A percentile compares a stretch with the other conserved stretches of the same genome.
Conservation (phyloP, 2,329 filamentous ascomycete genomes). For the Fusarium sublunatum region DNA sequence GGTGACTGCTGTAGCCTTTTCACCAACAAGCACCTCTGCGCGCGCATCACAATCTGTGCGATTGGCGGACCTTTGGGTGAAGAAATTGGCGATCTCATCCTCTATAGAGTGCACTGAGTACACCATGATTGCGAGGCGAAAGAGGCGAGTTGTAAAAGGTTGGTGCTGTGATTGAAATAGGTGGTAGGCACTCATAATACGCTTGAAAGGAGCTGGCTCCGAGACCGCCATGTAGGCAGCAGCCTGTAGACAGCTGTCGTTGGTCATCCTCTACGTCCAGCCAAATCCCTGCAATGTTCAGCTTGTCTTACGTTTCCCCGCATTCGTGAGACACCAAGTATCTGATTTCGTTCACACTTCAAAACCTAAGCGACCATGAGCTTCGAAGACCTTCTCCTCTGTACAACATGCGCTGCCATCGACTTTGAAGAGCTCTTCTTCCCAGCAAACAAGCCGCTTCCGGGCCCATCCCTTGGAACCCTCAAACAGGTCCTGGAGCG, state of each 20-base stretch:
- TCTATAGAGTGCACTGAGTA: too few relatives aligned
- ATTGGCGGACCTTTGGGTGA: conserved; percentile 42
- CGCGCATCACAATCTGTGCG: conserved; percentile 32
- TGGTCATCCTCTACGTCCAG: too few relatives aligned
- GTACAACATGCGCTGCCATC: conserved; percentile 1
- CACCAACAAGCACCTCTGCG: conserved; percentile 47
- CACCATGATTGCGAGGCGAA: too few relatives aligned
- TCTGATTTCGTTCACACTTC: too few relatives aligned
- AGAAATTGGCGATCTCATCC: conserved; percentile 46
- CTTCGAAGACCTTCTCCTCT: neutral
- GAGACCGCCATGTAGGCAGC: too few relatives aligned
- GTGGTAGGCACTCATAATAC: too few relatives aligned
- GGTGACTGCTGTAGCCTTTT: conserved; percentile 43
- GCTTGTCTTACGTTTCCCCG: conserved; percentile 9
- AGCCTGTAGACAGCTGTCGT: too few relatives aligned
- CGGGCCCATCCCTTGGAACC: conserved; percentile 4
- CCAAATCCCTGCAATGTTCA: too few relatives aligned
- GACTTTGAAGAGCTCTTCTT: conserved; percentile 15
- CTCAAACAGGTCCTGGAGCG: conserved; percentile 13
- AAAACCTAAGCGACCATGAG: neutral
- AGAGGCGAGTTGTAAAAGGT: too few relatives aligned
- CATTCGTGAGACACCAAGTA: neutral
- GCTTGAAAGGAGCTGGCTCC: too few relatives aligned
- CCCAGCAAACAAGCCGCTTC: neutral
- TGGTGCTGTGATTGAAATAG: too few relatives aligned